Percentiles rank a stretch among this genome's conserved stretches.
Evolutionary conservation across 805 yeast species (phyloP).

Genomic region (Nakazawaea siamensis): DNA sequence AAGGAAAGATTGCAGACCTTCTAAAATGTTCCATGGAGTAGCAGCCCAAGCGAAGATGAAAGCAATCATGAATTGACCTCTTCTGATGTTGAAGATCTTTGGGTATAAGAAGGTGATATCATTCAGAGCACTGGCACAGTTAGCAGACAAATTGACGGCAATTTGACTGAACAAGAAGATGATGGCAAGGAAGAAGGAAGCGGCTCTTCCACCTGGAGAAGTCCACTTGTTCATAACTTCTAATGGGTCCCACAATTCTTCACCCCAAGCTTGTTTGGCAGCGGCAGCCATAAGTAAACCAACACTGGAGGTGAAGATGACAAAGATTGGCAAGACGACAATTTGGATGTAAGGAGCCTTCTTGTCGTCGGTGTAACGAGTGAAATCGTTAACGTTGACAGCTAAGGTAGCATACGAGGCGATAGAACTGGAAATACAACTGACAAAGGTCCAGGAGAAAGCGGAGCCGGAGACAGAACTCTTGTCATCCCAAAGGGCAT

Average conservation of each 20-base stretch:
- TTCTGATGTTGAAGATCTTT: conserved; percentile 46
- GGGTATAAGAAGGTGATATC: conserved; percentile 53
- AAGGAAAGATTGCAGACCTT: conserved; percentile 25
- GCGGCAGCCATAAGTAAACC: conserved; percentile 12
- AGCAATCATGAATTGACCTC: conserved; percentile 35
- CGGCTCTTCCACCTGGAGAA: conserved; percentile 62
- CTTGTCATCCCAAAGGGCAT: conserved; percentile 14
- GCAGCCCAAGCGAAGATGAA: conserved; percentile 28
- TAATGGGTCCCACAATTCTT: conserved; percentile 10
- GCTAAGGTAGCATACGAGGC: conserved; percentile 30
- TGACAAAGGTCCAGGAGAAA: conserved; percentile 19
- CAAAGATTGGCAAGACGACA: conserved; percentile 13
- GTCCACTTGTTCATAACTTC: conserved; percentile 10
- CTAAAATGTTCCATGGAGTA: conserved; percentile 32
- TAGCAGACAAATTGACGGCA: conserved; percentile 42
- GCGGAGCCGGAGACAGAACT: conserved; percentile 16
- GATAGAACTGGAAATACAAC: conserved; percentile 21
- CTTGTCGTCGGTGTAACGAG: conserved; percentile 26
- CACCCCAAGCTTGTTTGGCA: conserved; percentile 10
- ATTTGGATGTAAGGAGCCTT: conserved; percentile 25
- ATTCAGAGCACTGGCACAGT: conserved; percentile 52
- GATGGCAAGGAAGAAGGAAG: conserved; percentile 65
- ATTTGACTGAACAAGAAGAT: conserved; percentile 39
- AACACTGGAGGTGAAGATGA: conserved; percentile 11
- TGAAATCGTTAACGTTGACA: conserved; percentile 29